Base-by-base conservation (phyloP, 345 rosid genomes). In the Citropsis articulata region DNA sequence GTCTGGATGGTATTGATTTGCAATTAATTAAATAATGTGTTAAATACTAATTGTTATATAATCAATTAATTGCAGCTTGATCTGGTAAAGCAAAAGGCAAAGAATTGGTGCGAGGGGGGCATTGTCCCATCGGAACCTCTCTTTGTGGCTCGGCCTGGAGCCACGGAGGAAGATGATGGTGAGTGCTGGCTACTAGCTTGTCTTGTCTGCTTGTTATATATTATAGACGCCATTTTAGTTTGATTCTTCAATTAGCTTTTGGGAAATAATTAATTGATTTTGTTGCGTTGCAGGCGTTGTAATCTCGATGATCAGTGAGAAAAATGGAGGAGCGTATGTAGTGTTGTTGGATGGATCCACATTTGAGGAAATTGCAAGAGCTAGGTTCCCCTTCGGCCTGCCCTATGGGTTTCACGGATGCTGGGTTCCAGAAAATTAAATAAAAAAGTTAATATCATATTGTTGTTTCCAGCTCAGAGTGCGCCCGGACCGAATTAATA, bases 371-470 rank as follows among this genome's bases (percentile, higher is more conserved):
- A 90, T 92, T 77, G 98, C 98, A 38, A 89, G 94, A 84, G 99
- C 98, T 63, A 92, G 83, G 84, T 94, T 95, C 83, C 98, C 99
- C 68, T 90, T 91, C 45, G 97, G 96, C 65, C 91, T 92, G 66
- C 99, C 98, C 14, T 95, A 91, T 63, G 99, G 97, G 7, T 81
- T 93, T 27, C 98, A 95, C 84, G 99, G 99, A 71, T 92, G 97
- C 79, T 95, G 98, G 99, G 89, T 93, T 24, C 96, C 98, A 1
- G 91, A 86, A 71, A 80, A 68, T 25, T 14, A 63, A 63, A 63
- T 7, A 35, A 35, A 35, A 5, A 35, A 35, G 36, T 12, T 1
- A n/a, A 25, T 24, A 45, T 12, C 50, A 42, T 3, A 13, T 45
- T 45, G 18, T 12, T 45, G 50, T 45, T 45, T 45, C 3, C 13